Base-by-base conservation (phyloP, 2,329 filamentous ascomycete species). In the Penicillium sp. region DNA sequence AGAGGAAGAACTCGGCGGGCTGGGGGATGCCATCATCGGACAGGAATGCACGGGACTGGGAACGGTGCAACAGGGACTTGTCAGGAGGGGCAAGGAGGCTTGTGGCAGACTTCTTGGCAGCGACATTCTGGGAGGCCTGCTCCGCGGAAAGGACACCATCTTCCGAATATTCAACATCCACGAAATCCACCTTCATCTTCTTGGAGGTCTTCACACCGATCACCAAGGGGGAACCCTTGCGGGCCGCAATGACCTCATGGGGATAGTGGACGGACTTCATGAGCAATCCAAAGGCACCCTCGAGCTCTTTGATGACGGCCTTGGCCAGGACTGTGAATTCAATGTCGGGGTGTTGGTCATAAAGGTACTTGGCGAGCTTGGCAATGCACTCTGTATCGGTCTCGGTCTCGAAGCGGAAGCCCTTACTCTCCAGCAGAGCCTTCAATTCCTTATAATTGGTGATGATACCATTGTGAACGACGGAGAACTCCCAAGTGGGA, bases 371-470 rank as follows among this genome's bases (percentile, higher is more conserved):
- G 76, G 92, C 89, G 65, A 99, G 86, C 83, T 97, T 99, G 65
- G 94, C 94, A 77, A 99, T 99, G 77, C 93, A 97, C 81, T 99
- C 94, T 49, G 94, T 99, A 73, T 99, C 94, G 64, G 94, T 99
- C 79, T 99, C 93, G 48, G 94, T 99, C 86, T 99, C 94, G 75
- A 99, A 99, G 72, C 87, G 89, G 86, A 96, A 96, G 73, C 94
- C 94, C 84, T 97, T 99, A 82, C 83, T 84, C 79, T 88, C 84
- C 66, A 99, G 84, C 61, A 99, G 86, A 60, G 89, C 90, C 86
- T 93, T 96, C 69, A 99, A 81, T 80, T 99, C 94, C 84, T 99
- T 99, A 86, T 99, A 99, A 85, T 99, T 99, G 81, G 94, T 99
- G 79, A 99, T 99, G 83, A 99, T 99, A 73, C 94, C 94, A 79